A percentile compares a stretch with the other conserved stretches of the same genome.
Evolutionary conservation across 148 eudicot genomes (phyloP).

Genomic region (Silene latifolia): DNA sequence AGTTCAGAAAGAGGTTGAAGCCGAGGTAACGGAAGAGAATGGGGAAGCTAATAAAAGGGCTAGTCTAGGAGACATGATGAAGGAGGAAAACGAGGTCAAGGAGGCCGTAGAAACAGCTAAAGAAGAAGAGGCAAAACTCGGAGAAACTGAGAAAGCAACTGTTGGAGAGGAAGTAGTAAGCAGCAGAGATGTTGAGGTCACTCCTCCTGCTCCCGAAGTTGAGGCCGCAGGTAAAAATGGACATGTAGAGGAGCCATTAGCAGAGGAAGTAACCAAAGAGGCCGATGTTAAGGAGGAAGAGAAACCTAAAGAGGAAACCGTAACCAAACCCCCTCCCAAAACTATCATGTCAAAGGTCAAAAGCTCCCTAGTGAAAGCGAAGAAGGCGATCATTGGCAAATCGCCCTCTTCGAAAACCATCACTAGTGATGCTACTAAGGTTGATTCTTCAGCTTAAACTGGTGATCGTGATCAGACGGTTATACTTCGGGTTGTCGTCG

Average conservation of each 20-base stretch:
- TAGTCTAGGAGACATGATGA: conserved; percentile 35
- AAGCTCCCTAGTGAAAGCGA: conserved; percentile 80
- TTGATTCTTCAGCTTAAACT: conserved; percentile 42
- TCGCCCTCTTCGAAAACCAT: conserved; percentile 64
- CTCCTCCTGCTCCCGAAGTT: conserved; percentile 22
- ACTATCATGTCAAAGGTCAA: conserved; percentile 71
- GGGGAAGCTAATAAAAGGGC: conserved; percentile 25
- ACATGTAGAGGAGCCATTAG: conserved; percentile 23
- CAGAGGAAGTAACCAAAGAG: conserved; percentile 29
- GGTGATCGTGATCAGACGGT: not conserved
- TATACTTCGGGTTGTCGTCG: not conserved
- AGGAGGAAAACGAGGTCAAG: conserved; percentile 24
- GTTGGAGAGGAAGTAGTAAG: conserved; percentile 26
- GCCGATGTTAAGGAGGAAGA: conserved; percentile 29
- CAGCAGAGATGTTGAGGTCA: conserved; percentile 47
- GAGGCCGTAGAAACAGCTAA: conserved; percentile 24
- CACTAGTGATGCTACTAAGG: conserved; percentile 47
- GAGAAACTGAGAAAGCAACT: conserved; percentile 30
- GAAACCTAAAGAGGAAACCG: conserved; percentile 38
- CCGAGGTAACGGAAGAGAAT: conserved; percentile 20
- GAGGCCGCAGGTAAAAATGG: conserved; percentile 38
- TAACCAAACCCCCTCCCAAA: conserved; percentile 53
- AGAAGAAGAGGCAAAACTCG: conserved; percentile 33
- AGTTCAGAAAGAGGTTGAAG: conserved; percentile 2
- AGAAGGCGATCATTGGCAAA: conserved; percentile 79